phyloP scores from a whole-genome alignment of 2,329 filamentous ascomycete species.

The Cercospora sojina region DNA sequence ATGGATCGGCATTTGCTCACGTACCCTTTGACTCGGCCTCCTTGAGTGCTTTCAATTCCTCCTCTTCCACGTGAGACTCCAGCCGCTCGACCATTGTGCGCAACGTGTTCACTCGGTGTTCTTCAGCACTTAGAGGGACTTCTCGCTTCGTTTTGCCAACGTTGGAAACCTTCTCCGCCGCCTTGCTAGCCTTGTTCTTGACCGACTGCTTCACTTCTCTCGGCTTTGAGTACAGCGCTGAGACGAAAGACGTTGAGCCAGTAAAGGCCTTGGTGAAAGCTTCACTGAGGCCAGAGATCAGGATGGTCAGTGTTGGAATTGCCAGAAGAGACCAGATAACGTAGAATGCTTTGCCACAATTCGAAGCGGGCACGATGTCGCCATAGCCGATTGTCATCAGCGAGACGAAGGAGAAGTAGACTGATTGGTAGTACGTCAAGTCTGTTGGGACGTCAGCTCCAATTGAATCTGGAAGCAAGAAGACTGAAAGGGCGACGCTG shows the following conservation, averaged over 20 bases:
- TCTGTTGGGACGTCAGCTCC: not conserved
- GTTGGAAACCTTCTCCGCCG: not conserved
- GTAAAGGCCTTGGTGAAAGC: slow-evolving; percentile 56
- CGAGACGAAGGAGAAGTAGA: slow-evolving; percentile 56
- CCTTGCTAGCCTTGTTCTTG: not conserved
- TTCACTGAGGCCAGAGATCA: slow-evolving; percentile 56
- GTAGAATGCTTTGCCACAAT: slow-evolving; percentile 56
- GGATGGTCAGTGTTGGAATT: slow-evolving; percentile 55
- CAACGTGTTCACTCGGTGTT: slow-evolving; percentile 27
- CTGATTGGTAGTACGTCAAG: slow-evolving; percentile 54
- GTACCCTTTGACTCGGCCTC: slow-evolving; percentile 16
- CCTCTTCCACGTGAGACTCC: slow-evolving; percentile 41
- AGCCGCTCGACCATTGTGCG: slow-evolving; percentile 30
- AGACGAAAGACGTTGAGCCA: slow-evolving; percentile 55
- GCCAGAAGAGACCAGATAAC: slow-evolving; percentile 58
- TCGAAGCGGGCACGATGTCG: slow-evolving; percentile 49
- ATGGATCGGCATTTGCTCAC: not conserved
- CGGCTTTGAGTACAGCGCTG: not conserved
- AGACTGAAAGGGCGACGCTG: not conserved
- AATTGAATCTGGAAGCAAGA: not conserved
- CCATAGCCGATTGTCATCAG: slow-evolving; percentile 59
- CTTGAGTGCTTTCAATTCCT: slow-evolving; percentile 40
- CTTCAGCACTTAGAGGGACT: slow-evolving; percentile 17
- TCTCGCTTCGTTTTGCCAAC: slow-evolving; percentile 14
- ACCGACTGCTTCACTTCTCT: not conserved